Evolutionary conservation across 257 asterid species (phyloP), one percentile per base, ranked within the genome.

Genomic region (Fraxinus anomala): DNA sequence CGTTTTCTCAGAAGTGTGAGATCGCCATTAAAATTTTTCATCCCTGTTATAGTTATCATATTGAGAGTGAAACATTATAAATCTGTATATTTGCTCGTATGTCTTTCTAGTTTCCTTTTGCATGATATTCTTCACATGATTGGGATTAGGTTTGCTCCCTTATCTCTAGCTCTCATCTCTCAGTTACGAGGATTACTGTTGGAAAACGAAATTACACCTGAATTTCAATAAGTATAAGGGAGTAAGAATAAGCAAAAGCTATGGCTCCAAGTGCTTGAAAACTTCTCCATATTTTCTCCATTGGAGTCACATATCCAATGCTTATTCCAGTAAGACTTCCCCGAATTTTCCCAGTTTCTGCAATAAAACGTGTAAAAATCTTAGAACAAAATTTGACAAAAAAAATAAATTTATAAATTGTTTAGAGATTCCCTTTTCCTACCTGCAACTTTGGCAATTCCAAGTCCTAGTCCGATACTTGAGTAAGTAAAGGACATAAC

Each of bases 401-500:
- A 76, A 19, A n/a, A 37, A 63, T 78, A 84, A 80, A 80, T 54
- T 40, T 74, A 82, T 30, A 23, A 42, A 28, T 68, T 68, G 73
- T 34, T 76, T 81, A 16, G 59, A 42, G 21, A 16, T 4, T 47
- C 59, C 21, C 59, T 47, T 56, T 56, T 56, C 66, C 0, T 72
- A 89, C 94, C 92, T 73, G 86, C 89, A 79, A 91, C 92, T 89
- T 83, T 83, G 28, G 82, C 88, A 24, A 91, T 71, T 14, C 95
- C 93, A 30, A 91, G 92, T 77, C 91, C 95, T 65, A 91, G 77
- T 6, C 93, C 95, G 76, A 90, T 87, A 36, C 89, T 21, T 75
- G 97, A 90, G 73, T 91, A 91, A 63, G 95, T 87, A 59, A 91
- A 91, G 34, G 97, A 91, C 97, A 92, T 92, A 67, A 90, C 44